Percentiles rank a stretch among this genome's conserved stretches.
Conservation (phyloP, 805 yeast species). For the Myxozyma vanderwaltii region DNA sequence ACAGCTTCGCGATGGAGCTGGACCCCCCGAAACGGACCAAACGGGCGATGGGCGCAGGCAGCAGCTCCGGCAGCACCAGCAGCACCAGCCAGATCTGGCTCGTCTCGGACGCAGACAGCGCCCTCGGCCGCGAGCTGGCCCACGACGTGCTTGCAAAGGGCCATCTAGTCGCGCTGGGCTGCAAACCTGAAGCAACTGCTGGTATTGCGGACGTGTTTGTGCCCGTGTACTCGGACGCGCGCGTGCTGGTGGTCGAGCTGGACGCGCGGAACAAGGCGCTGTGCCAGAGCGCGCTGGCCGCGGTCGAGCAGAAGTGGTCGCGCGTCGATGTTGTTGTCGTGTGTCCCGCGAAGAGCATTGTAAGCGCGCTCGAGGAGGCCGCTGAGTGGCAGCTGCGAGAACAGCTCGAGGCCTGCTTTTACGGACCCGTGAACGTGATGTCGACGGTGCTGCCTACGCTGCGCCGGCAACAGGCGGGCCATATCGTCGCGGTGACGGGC, state of each 20-base stretch:
- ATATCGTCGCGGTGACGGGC: slow-evolving; percentile 39
- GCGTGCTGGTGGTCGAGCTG: slow-evolving; percentile 29
- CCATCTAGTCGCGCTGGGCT: slow-evolving; percentile 31
- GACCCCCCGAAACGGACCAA: slow-evolving; percentile 3
- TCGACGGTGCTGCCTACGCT: slow-evolving; percentile 38
- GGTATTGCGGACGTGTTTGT: slow-evolving; percentile 11
- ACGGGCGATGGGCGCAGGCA: not conserved
- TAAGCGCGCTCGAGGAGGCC: slow-evolving; percentile 35
- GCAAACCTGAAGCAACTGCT: slow-evolving; percentile 2
- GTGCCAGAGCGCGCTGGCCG: slow-evolving; percentile 34
- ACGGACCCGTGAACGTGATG: slow-evolving; percentile 37
- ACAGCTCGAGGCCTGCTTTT: slow-evolving; percentile 32
- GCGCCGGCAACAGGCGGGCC: slow-evolving; percentile 37
- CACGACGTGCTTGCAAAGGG: slow-evolving; percentile 23
- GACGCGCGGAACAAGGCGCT: slow-evolving; percentile 35
- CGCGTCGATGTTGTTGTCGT: slow-evolving; percentile 31
- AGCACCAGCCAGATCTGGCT: slow-evolving; percentile 33
- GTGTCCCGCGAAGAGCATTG: slow-evolving; percentile 16
- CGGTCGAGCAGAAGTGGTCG: slow-evolving; percentile 23
- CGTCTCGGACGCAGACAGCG: slow-evolving; percentile 29
- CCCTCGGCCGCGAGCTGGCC: slow-evolving; percentile 33
- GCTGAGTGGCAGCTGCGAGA: slow-evolving; percentile 35
- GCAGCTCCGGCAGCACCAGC: not conserved
- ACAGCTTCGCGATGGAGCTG: slow-evolving; percentile 17
- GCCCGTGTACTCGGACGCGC: slow-evolving; percentile 12